Percentiles rank a stretch among this genome's conserved stretches.
These are phyloP conservation scores for Oemleria cerasiformis DNA, from an alignment of 306 rosid species.

Conservation along the genomic window DNA sequence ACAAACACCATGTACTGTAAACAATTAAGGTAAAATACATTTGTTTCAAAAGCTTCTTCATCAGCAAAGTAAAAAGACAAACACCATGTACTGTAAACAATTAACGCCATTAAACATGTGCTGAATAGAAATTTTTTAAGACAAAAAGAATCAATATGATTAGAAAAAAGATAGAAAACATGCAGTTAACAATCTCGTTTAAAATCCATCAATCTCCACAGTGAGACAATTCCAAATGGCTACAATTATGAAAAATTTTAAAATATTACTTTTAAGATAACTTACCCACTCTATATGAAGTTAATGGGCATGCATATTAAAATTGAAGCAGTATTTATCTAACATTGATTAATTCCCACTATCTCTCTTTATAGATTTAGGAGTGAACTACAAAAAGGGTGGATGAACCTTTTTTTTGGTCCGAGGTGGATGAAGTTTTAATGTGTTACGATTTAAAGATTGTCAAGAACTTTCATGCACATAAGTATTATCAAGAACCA, in stretches of 20 bases:
- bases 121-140: no score
- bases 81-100: no score
- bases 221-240: neutral
- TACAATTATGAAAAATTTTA: no score
- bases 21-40: constrained; percentile 23
- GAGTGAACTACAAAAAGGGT: no score
- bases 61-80: no score
- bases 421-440: no score
- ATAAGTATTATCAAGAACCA: neutral
- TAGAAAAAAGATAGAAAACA: neutral
- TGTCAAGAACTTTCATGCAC: neutral
- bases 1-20: constrained; percentile 64
- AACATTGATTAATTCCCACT: neutral
- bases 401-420: no score
- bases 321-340: neutral
- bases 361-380: neutral
- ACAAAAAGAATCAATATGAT: neutral
- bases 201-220: neutral
- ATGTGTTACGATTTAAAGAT: neutral
- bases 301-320: neutral
- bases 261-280: neutral
- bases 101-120: no score
- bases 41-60: neutral
- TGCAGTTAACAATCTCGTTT: neutral
- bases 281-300: neutral